Conservation (phyloP, 176 grass and related monocot species). For the sorghum (Sorghum bicolor) region Sorghum_bicolor_NCBIv3 NC_012871.2:64562501-64563000, state of each 20-base stretch:
- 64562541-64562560: conserved; percentile 35
- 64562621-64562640: not conserved
- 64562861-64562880: conserved; percentile 2
- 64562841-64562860: not conserved
- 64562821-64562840: conserved; percentile 6
- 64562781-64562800: not conserved
- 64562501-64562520: not conserved
- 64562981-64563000: not conserved
- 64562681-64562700: not conserved
- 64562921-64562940: not conserved
- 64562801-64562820: not conserved
- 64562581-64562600: not conserved
- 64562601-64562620: not conserved
- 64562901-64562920: not conserved
- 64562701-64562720: not conserved
- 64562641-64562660: not conserved
- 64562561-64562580: not conserved
- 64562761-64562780: not conserved
- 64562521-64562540: not conserved
- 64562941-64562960: conserved; percentile 23
- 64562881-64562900: not conserved
- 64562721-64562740: not conserved
- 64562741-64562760: not conserved
- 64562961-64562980: not conserved
- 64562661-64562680: not conserved